Evolutionary conservation across 1,284 basidiomycete species (phyloP).

Genomic region (Marasmius sp.): DNA sequence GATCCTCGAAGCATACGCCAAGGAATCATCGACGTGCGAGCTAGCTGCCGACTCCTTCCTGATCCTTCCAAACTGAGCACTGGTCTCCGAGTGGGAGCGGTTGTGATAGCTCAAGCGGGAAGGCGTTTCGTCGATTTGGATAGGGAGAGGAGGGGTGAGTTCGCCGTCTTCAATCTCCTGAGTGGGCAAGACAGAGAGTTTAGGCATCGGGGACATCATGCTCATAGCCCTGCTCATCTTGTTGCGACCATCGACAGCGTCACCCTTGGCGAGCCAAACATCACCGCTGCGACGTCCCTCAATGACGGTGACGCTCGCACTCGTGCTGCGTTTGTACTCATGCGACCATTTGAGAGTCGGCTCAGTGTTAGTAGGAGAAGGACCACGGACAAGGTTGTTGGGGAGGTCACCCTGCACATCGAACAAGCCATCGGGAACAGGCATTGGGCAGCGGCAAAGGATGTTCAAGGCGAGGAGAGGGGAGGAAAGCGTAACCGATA

Average conservation of each 20-base stretch:
- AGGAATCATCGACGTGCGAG: slow-evolving; percentile 51
- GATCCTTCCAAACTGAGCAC: slow-evolving; percentile 52
- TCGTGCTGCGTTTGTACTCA: slow-evolving; percentile 63
- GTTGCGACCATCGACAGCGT: slow-evolving; percentile 61
- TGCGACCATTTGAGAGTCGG: slow-evolving; percentile 45
- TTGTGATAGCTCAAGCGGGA: slow-evolving; percentile 38
- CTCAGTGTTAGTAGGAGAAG: slow-evolving; percentile 37
- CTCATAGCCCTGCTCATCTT: slow-evolving; percentile 58
- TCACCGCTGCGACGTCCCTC: slow-evolving; percentile 69
- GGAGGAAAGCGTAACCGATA: slow-evolving; percentile 65
- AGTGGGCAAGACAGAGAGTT: slow-evolving; percentile 62
- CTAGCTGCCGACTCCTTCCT: slow-evolving; percentile 54
- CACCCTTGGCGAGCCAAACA: slow-evolving; percentile 66
- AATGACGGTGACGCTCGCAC: slow-evolving; percentile 61
- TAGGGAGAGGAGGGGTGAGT: slow-evolving; percentile 46
- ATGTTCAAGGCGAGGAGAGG: slow-evolving; percentile 63
- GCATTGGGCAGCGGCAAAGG: slow-evolving; percentile 57
- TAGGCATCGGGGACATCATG: slow-evolving; percentile 59
- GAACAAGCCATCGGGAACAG: slow-evolving; percentile 64
- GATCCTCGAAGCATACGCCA: slow-evolving; percentile 52
- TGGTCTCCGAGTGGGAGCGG: slow-evolving; percentile 53
- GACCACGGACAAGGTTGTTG: slow-evolving; percentile 38
- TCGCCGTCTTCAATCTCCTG: slow-evolving; percentile 38
- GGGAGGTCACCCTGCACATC: slow-evolving; percentile 46
- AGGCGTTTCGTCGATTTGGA: slow-evolving; percentile 44